These are phyloP conservation scores for Aspergillus sparsus DNA, from an alignment of 495 filamentous ascomycete species.

Conservation along the genomic window DNA sequence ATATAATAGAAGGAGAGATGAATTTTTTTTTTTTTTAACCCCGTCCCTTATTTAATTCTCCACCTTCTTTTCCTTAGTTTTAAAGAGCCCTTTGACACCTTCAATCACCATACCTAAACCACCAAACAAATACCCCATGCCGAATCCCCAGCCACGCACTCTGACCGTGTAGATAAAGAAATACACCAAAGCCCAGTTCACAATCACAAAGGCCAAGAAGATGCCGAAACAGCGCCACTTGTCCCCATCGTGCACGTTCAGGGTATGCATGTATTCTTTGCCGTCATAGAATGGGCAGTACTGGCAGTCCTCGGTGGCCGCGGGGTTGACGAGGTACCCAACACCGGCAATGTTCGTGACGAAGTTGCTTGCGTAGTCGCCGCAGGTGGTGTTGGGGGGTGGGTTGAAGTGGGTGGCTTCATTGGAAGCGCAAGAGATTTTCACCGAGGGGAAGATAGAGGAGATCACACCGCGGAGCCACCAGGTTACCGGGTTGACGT, in stretches of 20 bases:
- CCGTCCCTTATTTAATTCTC: neutral
- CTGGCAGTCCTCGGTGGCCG: conserved; percentile 60
- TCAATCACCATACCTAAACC: conserved; percentile 48
- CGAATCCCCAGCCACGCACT: conserved; percentile 73
- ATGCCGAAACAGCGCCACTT: conserved; percentile 81
- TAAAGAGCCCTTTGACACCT: conserved; percentile 44
- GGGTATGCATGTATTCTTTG: conserved; percentile 63
- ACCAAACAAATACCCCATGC: conserved; percentile 60
- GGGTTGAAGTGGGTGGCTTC: conserved; percentile 70
- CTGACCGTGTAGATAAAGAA: conserved; percentile 83
- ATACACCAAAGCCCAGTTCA: conserved; percentile 78
- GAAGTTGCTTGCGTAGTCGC: conserved; percentile 57
- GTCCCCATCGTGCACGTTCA: conserved; percentile 65
- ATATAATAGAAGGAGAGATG: no score
- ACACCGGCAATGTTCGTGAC: conserved; percentile 46
- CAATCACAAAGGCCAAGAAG: conserved; percentile 73
- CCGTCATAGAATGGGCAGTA: conserved; percentile 73
- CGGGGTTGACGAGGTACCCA: conserved; percentile 62
- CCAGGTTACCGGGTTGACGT: conserved; percentile 67
- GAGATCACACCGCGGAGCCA: conserved; percentile 75
- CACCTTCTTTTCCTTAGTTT: neutral
- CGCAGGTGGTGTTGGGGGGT: conserved; percentile 63
- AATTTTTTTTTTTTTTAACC: no score
- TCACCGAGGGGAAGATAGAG: conserved; percentile 53
- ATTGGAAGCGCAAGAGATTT: conserved; percentile 55